These are phyloP conservation scores for Parastagonospora nodorum DNA, from an alignment of 2,329 filamentous ascomycete species.

Conservation along the genomic window DNA sequence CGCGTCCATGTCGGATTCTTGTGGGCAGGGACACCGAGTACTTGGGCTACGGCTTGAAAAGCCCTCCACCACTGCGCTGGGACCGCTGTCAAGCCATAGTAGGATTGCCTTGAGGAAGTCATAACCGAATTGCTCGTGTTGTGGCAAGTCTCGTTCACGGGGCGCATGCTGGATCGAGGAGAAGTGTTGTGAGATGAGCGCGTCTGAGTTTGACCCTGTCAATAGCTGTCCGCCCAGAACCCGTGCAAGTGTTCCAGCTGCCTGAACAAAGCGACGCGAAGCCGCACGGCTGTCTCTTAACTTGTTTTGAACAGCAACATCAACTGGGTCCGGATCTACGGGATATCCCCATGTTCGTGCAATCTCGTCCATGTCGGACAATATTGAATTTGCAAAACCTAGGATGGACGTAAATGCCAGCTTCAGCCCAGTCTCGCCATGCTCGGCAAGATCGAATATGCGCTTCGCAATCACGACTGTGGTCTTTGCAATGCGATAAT, in stretches of 20 bases:
- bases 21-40: constrained; percentile 58
- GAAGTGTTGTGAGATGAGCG: constrained; percentile 52
- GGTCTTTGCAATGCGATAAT: constrained; percentile 61
- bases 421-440: constrained; percentile 44
- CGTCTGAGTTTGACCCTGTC: constrained; percentile 47
- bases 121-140: constrained; percentile 62
- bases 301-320: constrained; percentile 60
- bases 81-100: constrained; percentile 66
- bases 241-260: constrained; percentile 61
- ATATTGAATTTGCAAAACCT: constrained; percentile 47
- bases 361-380: constrained; percentile 63
- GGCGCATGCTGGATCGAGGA: constrained; percentile 55
- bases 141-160: constrained; percentile 38
- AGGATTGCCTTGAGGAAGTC: constrained; percentile 68
- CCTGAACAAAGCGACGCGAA: constrained; percentile 66
- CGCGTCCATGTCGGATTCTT: constrained; percentile 55
- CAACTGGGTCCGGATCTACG: constrained; percentile 58
- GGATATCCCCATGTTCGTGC: constrained; percentile 64
- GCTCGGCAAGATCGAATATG: constrained; percentile 58
- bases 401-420: constrained; percentile 49
- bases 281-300: constrained; percentile 62
- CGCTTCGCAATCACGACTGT: constrained; percentile 60
- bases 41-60: constrained; percentile 57
- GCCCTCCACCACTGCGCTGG: constrained; percentile 59
- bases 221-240: constrained; percentile 60